Base-by-base conservation (phyloP, 345 rosid species). In the Carallia brachiata region DNA sequence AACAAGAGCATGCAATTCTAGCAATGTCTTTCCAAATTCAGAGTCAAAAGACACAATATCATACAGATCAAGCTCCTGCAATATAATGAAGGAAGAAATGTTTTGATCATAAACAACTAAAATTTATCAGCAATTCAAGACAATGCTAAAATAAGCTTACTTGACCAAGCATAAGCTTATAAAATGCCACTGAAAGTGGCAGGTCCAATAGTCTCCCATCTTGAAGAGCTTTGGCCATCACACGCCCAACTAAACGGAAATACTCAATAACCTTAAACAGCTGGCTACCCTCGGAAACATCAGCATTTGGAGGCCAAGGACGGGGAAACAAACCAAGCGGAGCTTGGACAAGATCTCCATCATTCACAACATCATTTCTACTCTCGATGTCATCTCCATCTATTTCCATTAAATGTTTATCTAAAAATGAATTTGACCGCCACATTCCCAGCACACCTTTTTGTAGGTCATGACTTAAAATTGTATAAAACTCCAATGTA, bases 211-310 rank as follows among this genome's bases (percentile, higher is more conserved):
- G 90, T 67, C 99, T 86, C 64, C 99, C 99, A 80, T 96, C 99
- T 85, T 96, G 99, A 83, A 96, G 97, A 79, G 99, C 98, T 84
- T 96, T 96, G 36, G 99, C 98, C 93, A 90, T 89, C 72, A 89
- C 93, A 66, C 98, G 98, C 62, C 99, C 99, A 79, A 90, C 80
- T 75, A 96, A 80, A 57, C 95, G 88, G 82, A 96, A 96, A 77
- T 96, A 84, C 69, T 92, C 98, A 55, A 82, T 66, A 18, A 81
- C 97, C 82, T 88, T 92, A 67, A 70, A 76, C 18, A 96, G 83
- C 71, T 79, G 88, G 77, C 87, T 86, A 64, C 90, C 90, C 81
- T 90, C 99, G 61, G 98, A 83, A 54, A 73, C 73, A 76, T 91
- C 89, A 61, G 81, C 77, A 82, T 63, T 84, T 70, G 89, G 90